Evolutionary conservation across 306 rosid species (phyloP).

Genomic region (Bauhinia variegata): DNA sequence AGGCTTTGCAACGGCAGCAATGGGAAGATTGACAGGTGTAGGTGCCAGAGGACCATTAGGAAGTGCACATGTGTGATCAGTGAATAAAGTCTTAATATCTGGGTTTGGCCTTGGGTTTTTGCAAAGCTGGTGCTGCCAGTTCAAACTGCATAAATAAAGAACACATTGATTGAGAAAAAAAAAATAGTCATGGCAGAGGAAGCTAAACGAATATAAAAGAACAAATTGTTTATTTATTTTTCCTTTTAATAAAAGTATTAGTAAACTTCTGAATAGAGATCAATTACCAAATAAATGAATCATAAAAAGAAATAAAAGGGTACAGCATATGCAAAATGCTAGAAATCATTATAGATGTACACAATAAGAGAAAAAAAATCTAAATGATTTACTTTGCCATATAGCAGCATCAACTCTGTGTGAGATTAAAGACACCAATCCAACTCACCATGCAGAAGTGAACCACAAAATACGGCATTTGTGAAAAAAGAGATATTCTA

Average conservation of each 20-base stretch:
- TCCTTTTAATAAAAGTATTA: not conserved
- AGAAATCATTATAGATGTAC: constrained; percentile 6
- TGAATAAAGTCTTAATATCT: constrained; percentile 80
- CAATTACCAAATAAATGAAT: constrained; percentile 15
- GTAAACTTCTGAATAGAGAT: constrained; percentile 19
- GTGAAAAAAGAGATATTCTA: constrained; percentile 9
- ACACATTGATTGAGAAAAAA: constrained; percentile 26
- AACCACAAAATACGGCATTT: constrained; percentile 2
- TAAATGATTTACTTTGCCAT: constrained; percentile 10
- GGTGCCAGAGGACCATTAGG: constrained; percentile 74
- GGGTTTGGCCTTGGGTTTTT: constrained; percentile 78
- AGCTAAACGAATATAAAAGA: constrained; percentile 19
- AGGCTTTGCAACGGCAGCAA: constrained; percentile 79
- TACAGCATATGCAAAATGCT: constrained; percentile 12
- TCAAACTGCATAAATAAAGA: constrained; percentile 64
- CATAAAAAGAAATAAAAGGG: not conserved
- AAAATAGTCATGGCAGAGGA: constrained; percentile 18
- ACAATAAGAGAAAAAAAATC: not conserved
- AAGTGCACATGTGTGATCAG: constrained; percentile 74
- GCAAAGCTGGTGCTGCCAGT: constrained; percentile 97
- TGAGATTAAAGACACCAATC: not conserved
- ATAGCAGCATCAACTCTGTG: constrained; percentile 11
- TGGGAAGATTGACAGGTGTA: constrained; percentile 78
- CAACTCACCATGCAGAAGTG: constrained; percentile 17
- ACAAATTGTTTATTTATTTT: too few species aligned